phyloP scores from a whole-genome alignment of 2,329 filamentous ascomycete genomes.

The Penicillium sp. region DNA sequence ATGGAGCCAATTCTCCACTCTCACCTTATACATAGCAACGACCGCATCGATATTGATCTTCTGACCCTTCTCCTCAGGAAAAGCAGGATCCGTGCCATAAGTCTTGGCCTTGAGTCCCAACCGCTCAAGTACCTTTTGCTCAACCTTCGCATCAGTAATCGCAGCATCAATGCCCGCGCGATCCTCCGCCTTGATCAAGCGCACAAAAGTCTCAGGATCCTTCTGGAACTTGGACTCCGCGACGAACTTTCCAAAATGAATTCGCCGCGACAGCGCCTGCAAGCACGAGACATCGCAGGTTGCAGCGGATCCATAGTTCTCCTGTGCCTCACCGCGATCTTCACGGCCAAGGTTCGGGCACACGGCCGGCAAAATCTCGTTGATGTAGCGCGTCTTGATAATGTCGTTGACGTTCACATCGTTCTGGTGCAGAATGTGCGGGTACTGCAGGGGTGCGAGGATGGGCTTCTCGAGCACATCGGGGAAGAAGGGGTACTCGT shows the following conservation, averaged over 20 bases:
- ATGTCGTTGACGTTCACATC: constrained; percentile 84
- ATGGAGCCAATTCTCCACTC: constrained; percentile 8
- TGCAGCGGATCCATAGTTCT: constrained; percentile 93
- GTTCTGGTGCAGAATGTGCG: constrained; percentile 82
- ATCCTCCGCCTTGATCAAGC: constrained; percentile 78
- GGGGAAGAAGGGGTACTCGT: constrained; percentile 97
- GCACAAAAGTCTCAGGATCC: constrained; percentile 76
- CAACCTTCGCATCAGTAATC: constrained; percentile 86
- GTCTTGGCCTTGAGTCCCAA: constrained; percentile 85
- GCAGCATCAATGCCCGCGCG: constrained; percentile 78
- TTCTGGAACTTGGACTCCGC: constrained; percentile 92
- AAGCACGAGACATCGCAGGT: constrained; percentile 88
- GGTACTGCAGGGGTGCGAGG: constrained; percentile 84
- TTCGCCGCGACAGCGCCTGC: constrained; percentile 83
- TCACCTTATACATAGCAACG: constrained; percentile 75
- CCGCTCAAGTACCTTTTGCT: constrained; percentile 86
- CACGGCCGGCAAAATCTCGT: constrained; percentile 77
- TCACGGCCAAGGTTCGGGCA: constrained; percentile 73
- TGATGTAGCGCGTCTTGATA: constrained; percentile 82
- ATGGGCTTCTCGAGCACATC: constrained; percentile 75
- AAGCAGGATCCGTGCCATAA: constrained; percentile 85
- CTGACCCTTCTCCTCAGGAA: constrained; percentile 45
- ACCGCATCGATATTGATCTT: constrained; percentile 95
- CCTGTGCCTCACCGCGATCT: constrained; percentile 80
- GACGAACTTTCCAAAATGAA: constrained; percentile 98